Evolutionary conservation across 2,329 filamentous ascomycete genomes (phyloP), one percentile per base, ranked within the genome.

Genomic region (Ophiosphaerella korrae): DNA sequence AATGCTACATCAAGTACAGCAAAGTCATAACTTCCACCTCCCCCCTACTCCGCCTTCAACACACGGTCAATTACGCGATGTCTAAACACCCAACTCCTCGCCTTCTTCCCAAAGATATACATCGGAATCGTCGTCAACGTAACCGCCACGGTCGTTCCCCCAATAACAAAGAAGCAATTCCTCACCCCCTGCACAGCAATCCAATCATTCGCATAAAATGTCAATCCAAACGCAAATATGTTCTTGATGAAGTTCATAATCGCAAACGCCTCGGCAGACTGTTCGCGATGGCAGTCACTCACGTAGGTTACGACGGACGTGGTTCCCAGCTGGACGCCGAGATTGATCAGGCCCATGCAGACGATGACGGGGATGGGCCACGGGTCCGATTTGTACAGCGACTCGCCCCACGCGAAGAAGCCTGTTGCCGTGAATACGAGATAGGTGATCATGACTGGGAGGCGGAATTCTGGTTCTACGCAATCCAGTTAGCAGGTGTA

Each of bases 1-100:
- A 21, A 21, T 21, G 18, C 18, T 21, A 4, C 18, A 21, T 21
- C 18, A 21, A 21, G 18, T 21, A 21, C 5, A 4, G 18, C 18
- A 21, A 21, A 21, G 18, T 21, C 18, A 21, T 4, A 21, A 4
- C 18, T 21, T 21, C 3, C 18, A 4, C 18, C 18, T 21, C 18
- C 2, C 18, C 18, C 41, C 2, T 38, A 23, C 35, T 18, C 40
- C 23, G 18, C 46, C 47, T 58, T 62, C 16, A 61, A 37, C 9
- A 63, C 59, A 12, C 55, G 50, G 36, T 64, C 62, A 14, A 64
- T 29, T 3, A 64, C 53, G 2, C 54, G 38, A 11, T 44, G 31
- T 16, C 45, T 72, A 60, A 44, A 67, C 54, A 55, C 79, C 79
- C 62, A 66, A 40, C 60, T 65, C 31, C 63, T 50, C 7, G 60